Base-by-base conservation (phyloP, 1,284 basidiomycete genomes). In the Apiotrichum gamsii region DNA sequence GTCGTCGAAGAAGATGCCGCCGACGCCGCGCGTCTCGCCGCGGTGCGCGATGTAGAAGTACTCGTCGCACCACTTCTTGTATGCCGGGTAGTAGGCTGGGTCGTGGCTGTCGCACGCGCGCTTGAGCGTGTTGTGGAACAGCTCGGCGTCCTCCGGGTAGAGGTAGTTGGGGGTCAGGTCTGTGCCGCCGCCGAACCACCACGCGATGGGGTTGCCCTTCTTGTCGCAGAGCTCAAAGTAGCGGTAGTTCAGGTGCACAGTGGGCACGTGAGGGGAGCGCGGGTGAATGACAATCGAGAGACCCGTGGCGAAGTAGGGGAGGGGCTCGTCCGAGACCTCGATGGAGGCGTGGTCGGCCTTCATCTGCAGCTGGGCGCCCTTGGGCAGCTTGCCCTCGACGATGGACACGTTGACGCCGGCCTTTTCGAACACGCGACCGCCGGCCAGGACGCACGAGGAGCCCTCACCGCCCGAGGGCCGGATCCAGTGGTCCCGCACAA, bases 141-240 rank as follows among this genome's bases (percentile, higher is more conserved):
- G 89, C 20, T 71, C 65, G 3, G 83, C 89, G 67, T 98, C 94
- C 52, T 87, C 85, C 52, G 84, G 82, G 73, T 85, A 90, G 9
- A 98, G 79, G 72, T 96, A 97, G 13, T 85, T 85, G 1, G 95
- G 95, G 0, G 95, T 99, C 38, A 98, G 78, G 69, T 98, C 94
- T 3, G 83, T 82, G n/a, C 94, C 94, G 30, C 94, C 94, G 36
- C 94, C 94, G 64, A 97, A 98, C 95, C 95, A 99, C 91, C 93
- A 98, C 9, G 90, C 85, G 31, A 90, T 72, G 13, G 87, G 72
- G 58, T 80, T 77, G 40, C 61, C 39, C 67, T 43, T 72, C 31
- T 75, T 74, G 56, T 85, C 80, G 14, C 81, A 82, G 57, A 90
- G 79, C 74, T 97, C 95, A 70, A 99, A 98, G 75, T 97, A 98